A percentile compares a stretch with the other conserved stretches of the same genome.
phyloP scores from a whole-genome alignment of 176 grass and related monocot species.

The maize (Zea mays) region Zm-B73-REFERENCE-NAM-5.0 NC_050096.1:58825001-58825500 shows the following conservation, averaged over 20 bases:
- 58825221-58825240: slow-evolving; percentile 90
- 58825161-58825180: slow-evolving; percentile 91
- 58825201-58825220: slow-evolving; percentile 99
- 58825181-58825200: slow-evolving; percentile 92
- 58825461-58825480: slow-evolving; percentile 60
- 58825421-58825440: slow-evolving; percentile 54
- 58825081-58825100: slow-evolving; percentile 72
- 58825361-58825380: slow-evolving; percentile 64
- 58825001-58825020: slow-evolving; percentile 58
- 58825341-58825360: slow-evolving; percentile 56
- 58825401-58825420: slow-evolving; percentile 73
- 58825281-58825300: slow-evolving; percentile 64
- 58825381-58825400: slow-evolving; percentile 80
- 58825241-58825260: slow-evolving; percentile 92
- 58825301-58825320: slow-evolving; percentile 85
- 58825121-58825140: slow-evolving; percentile 64
- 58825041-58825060: slow-evolving; percentile 82
- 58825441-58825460: slow-evolving; percentile 72
- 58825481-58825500: slow-evolving; percentile 61
- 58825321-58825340: slow-evolving; percentile 56
- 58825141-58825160: slow-evolving; percentile 59
- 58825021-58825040: slow-evolving; percentile 65
- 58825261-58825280: slow-evolving; percentile 97
- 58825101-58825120: slow-evolving; percentile 81
- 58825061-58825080: slow-evolving; percentile 93